A percentile compares a stretch with the other conserved stretches of the same genome.
Conservation (phyloP, 805 yeast species). For the Starmerella cellae region DNA sequence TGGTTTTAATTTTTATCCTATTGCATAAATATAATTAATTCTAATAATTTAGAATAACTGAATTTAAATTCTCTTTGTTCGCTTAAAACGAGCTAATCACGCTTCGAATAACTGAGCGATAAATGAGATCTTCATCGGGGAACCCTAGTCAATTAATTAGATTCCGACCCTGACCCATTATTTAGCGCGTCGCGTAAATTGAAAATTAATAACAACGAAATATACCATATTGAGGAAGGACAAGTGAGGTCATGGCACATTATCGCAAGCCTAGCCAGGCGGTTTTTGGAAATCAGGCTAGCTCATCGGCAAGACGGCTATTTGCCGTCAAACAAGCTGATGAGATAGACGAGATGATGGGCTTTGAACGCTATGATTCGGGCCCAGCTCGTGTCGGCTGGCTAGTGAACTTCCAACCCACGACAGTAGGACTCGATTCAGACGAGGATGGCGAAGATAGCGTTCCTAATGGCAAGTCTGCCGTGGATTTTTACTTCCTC, state of each 20-base stretch:
- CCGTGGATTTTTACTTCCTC: conserved; percentile 84
- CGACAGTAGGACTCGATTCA: conserved; percentile 29
- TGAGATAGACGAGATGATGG: conserved; percentile 67
- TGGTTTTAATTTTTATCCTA: conserved; percentile 4
- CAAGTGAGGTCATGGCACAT: conserved; percentile 13
- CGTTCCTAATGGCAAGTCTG: conserved; percentile 54
- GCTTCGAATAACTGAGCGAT: too few relatives aligned
- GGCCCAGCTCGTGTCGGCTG: conserved; percentile 73
- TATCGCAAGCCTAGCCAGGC: conserved; percentile 12
- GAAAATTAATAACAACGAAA: too few relatives aligned
- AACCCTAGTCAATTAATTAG: not conserved
- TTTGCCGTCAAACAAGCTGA: conserved; percentile 30
- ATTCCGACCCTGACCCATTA: too few relatives aligned
- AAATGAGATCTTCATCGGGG: not conserved
- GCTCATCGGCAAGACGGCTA: conserved; percentile 12
- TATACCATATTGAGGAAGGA: too few relatives aligned
- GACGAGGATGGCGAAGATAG: conserved; percentile 24
- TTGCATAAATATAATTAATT: too few relatives aligned
- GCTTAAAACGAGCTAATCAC: too few relatives aligned
- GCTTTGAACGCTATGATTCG: conserved; percentile 64
- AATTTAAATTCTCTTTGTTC: too few relatives aligned
- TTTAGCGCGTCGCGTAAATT: conserved; percentile 14
- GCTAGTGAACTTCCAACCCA: conserved; percentile 89
- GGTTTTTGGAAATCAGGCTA: conserved; percentile 10
- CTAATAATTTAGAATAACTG: not conserved